Evolutionary conservation across 352 stramenopile genomes (phyloP).

Genomic region (Pythium insidiosum): DNA sequence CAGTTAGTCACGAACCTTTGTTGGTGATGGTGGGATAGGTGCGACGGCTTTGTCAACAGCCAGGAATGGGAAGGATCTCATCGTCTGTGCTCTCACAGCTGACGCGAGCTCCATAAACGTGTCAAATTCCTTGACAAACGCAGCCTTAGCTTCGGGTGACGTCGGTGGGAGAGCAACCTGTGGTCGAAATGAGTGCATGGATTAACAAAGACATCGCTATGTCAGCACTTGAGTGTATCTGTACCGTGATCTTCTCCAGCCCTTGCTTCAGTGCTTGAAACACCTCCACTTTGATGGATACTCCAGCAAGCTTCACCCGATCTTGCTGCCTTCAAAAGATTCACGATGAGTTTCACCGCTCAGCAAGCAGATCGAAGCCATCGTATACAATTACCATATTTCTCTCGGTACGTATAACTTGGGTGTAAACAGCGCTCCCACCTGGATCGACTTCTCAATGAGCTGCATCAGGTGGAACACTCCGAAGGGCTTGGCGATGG

Average conservation of each 20-base stretch:
- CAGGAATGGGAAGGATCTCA: slow-evolving; percentile 58
- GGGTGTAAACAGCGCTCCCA: slow-evolving; percentile 58
- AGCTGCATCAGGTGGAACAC: slow-evolving; percentile 79
- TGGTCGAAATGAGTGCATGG: background rate
- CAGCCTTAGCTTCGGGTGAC: slow-evolving; percentile 31
- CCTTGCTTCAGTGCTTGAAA: slow-evolving; percentile 64
- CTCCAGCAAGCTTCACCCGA: slow-evolving; percentile 44
- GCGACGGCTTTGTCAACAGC: slow-evolving; percentile 12
- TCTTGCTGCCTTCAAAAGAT: slow-evolving; percentile 46
- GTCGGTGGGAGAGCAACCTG: slow-evolving; percentile 49
- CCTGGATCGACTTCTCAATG: slow-evolving; percentile 72
- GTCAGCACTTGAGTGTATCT: background rate
- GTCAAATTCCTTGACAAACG: slow-evolving; percentile 51
- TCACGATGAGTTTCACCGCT: too few species aligned
- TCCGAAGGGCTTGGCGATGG: slow-evolving; percentile 41
- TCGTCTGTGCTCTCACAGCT: slow-evolving; percentile 35
- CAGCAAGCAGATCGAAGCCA: too few species aligned
- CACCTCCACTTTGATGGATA: slow-evolving; percentile 51
- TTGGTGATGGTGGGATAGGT: too few species aligned
- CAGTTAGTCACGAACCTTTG: too few species aligned
- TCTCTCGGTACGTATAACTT: slow-evolving; percentile 74
- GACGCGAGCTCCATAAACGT: slow-evolving; percentile 38
- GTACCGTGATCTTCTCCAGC: slow-evolving; percentile 58
- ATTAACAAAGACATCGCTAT: background rate
- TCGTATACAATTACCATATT: slow-evolving; percentile 35